phyloP scores from a whole-genome alignment of 2,329 filamentous ascomycete species.

The Pyricularia sp. region DNA sequence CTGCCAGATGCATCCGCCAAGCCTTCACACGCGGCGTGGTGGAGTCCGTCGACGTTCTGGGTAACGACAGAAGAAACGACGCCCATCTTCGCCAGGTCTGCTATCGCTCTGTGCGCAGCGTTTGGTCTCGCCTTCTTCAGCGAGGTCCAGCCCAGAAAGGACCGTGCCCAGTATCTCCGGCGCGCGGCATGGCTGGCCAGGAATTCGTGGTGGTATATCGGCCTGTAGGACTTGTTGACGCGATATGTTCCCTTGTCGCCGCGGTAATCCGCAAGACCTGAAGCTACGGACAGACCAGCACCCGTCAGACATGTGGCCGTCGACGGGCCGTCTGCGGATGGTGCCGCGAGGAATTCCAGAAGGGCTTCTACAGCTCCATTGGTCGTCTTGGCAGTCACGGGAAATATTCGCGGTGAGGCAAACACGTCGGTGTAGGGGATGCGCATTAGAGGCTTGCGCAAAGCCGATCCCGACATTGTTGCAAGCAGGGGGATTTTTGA shows the following conservation, averaged over 20 bases:
- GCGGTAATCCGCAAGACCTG: conserved; percentile 86
- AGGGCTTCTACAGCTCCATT: conserved; percentile 70
- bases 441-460: conserved; percentile 68
- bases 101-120: conserved; percentile 66
- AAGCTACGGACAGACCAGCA: conserved; percentile 87
- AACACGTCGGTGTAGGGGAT: conserved; percentile 87
- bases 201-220: conserved; percentile 92
- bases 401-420: conserved; percentile 65
- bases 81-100: conserved; percentile 61
- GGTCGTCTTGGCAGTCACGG: conserved; percentile 58
- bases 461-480: conserved; percentile 20
- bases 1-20: not conserved
- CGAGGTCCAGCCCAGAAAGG: conserved; percentile 86
- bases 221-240: conserved; percentile 80
- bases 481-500: not conserved
- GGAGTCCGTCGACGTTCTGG: conserved; percentile 96
- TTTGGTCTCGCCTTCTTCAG: conserved; percentile 75
- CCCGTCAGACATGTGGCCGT: conserved; percentile 55
- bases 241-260: conserved; percentile 87
- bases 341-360: conserved; percentile 61
- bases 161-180: conserved; percentile 92
- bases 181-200: conserved; percentile 69
- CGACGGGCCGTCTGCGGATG: conserved; percentile 36
- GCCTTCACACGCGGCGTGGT: conserved; percentile 31
- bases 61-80: conserved; percentile 73